Base-by-base conservation (phyloP, 768 basidiomycete genomes). In the Leccinum subgranulosum region DNA sequence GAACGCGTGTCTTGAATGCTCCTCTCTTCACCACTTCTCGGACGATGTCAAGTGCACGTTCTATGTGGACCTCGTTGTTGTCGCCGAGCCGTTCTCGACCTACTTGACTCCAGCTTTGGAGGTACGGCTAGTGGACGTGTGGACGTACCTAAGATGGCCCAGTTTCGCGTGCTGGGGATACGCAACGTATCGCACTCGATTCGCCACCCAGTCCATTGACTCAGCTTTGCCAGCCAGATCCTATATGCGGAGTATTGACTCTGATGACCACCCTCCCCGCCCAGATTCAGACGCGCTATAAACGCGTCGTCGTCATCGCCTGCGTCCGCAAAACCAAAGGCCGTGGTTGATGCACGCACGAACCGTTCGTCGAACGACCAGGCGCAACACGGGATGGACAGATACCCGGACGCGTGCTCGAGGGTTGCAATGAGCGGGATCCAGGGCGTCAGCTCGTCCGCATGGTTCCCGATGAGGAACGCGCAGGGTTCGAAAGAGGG, bases 371-470 rank as follows among this genome's bases (percentile, higher is more conserved):
- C 90, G 74, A 98, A 83, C 29, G 80, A 69, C 88, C 90, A 89
- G n/a, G 88, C 75, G 72, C 95, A 98, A 68, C 96, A 98, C 0
- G 96, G 96, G 54, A 98, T 92, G 6, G 82, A 88, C 46, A 92
- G 71, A 64, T 90, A 90, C 5, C 89, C 90, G 0, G 84, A 81
- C 0, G 85, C 82, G 4, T 68, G 64, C 33, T 79, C 74, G 14
- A 87, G 61, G 1, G 87, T 85, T 0, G 94, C 82, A 6, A 97
- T 75, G 1, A 97, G 80, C 0, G 96, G 92, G 0, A 94, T 71
- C 95, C 95, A 98, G 0, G 96, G 96, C 23, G 95, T 95, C 17
- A 98, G 78, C 64, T 98, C 96, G 74, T 98, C 96, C 0, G 95
- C 90, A 71, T 98, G 96, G 74, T 98, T 98, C 9, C 91, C 94